A percentile compares a stretch with the other conserved stretches of the same genome.
phyloP scores from a whole-genome alignment of 2,329 filamentous ascomycete genomes.

The Pyrenochaeta sp. region DNA sequence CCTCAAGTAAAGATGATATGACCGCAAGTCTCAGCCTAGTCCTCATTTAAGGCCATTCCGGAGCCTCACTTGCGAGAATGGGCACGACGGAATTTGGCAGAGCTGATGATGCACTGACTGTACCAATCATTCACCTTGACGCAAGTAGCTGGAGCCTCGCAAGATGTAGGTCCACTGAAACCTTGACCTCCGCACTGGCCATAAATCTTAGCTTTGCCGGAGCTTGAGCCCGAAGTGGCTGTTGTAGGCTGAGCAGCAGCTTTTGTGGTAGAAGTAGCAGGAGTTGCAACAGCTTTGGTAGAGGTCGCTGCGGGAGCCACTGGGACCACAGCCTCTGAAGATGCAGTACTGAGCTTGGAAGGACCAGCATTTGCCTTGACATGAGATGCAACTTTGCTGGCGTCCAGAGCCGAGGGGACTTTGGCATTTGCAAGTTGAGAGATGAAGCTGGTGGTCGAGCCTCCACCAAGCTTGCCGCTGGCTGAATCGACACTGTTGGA shows the following conservation, averaged over 20 bases:
- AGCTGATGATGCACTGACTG: conserved; percentile 47
- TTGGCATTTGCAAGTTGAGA: conserved; percentile 18
- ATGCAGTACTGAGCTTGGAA: conserved; percentile 20
- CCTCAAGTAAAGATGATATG: background rate
- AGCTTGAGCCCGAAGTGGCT: background rate
- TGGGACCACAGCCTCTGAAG: background rate
- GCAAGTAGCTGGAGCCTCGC: conserved; percentile 49
- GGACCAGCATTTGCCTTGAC: conserved; percentile 33
- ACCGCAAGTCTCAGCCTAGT: background rate
- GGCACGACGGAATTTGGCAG: conserved; percentile 18
- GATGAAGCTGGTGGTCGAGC: conserved; percentile 20
- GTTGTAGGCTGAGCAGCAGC: conserved; percentile 1
- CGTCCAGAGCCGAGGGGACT: conserved; percentile 19
- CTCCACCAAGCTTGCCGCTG: conserved; percentile 25
- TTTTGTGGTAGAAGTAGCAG: background rate
- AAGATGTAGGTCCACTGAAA: conserved; percentile 49
- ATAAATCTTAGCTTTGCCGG: conserved; percentile 19
- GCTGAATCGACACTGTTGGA: conserved; percentile 28
- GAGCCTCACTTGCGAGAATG: too few species aligned
- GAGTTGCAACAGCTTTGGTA: background rate
- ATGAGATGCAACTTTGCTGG: conserved; percentile 25
- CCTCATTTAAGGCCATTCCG: background rate
- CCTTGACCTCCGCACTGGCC: conserved; percentile 54
- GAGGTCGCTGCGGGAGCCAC: background rate
- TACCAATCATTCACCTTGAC: conserved; percentile 51